Percentiles rank a stretch among this genome's conserved stretches.
Evolutionary conservation across 2,329 filamentous ascomycete genomes (phyloP).

Genomic region (Calonectria ilicicola): DNA sequence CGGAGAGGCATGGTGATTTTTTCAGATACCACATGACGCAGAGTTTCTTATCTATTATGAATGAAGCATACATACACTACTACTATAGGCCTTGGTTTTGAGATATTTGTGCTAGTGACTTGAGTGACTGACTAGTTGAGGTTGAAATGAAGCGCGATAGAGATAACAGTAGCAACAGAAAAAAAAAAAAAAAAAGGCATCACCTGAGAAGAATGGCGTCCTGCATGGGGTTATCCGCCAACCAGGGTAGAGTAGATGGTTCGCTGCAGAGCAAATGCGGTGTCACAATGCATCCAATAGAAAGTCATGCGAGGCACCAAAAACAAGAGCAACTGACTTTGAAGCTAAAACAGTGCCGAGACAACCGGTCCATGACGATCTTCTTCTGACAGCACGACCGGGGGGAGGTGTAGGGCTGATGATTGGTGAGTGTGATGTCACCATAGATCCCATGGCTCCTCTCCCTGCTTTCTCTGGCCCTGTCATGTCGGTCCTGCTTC

Average conservation of each 20-base stretch:
- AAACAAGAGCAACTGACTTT: neutral
- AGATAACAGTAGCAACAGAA: neutral
- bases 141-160: neutral
- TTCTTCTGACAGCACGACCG: slow-evolving; percentile 14
- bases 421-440: slow-evolving; percentile 22
- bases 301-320: neutral
- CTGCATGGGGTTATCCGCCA: neutral
- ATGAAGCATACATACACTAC: neutral
- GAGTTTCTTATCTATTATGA: slow-evolving; percentile 33
- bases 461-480: neutral
- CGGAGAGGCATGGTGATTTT: slow-evolving; percentile 35
- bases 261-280: neutral
- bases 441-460: neutral
- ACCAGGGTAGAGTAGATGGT: neutral
- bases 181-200: too few relatives aligned
- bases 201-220: too few relatives aligned
- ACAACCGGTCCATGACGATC: slow-evolving; percentile 7
- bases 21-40: slow-evolving; percentile 43
- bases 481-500: neutral
- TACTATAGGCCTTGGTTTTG: neutral
- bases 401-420: slow-evolving; percentile 21
- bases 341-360: slow-evolving; percentile 1
- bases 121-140: neutral
- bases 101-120: neutral
- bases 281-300: slow-evolving; percentile 1